A percentile compares a stretch with the other conserved stretches of the same genome.
Conservation (phyloP, 768 basidiomycete genomes). For the Neoboletus magnificus region DNA sequence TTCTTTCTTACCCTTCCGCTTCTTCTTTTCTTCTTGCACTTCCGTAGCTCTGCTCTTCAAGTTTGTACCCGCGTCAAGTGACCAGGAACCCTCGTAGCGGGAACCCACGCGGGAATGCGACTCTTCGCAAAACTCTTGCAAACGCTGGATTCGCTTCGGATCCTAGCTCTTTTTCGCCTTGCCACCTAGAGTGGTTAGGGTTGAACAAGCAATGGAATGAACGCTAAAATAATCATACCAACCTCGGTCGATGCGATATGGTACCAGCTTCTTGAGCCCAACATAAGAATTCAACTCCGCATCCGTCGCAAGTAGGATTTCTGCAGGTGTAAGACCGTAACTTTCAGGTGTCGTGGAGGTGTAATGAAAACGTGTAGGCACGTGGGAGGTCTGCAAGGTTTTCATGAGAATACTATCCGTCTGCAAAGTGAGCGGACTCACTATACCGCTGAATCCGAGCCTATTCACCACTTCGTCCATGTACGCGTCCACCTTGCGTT, state of each 20-base stretch:
- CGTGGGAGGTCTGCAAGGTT: slow-evolving; percentile 67
- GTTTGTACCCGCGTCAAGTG: not conserved
- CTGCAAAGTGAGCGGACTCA: slow-evolving; percentile 36
- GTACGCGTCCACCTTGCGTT: slow-evolving; percentile 77
- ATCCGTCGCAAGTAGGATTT: slow-evolving; percentile 90
- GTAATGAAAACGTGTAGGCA: slow-evolving; percentile 94
- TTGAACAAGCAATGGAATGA: not conserved
- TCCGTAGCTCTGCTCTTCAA: slow-evolving; percentile 5
- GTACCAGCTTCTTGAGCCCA: slow-evolving; percentile 85
- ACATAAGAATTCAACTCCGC: slow-evolving; percentile 90
- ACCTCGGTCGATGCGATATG: slow-evolving; percentile 65
- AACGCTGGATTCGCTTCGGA: slow-evolving; percentile 54
- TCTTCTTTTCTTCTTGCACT: slow-evolving; percentile 42
- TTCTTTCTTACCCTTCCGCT: slow-evolving; percentile 70
- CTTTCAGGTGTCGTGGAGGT: slow-evolving; percentile 57
- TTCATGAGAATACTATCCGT: not conserved
- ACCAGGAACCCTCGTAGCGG: slow-evolving; percentile 19
- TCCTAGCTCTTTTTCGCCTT: slow-evolving; percentile 51
- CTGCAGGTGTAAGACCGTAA: slow-evolving; percentile 74
- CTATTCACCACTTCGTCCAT: slow-evolving; percentile 83
- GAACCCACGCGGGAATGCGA: slow-evolving; percentile 43
- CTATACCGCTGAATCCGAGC: slow-evolving; percentile 95
- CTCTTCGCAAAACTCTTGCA: slow-evolving; percentile 69
- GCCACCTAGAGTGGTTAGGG: slow-evolving; percentile 9
- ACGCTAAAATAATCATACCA: slow-evolving; percentile 6